phyloP scores from a whole-genome alignment of 164 flowering plant genomes.

The Dillenia turbinata region DNA sequence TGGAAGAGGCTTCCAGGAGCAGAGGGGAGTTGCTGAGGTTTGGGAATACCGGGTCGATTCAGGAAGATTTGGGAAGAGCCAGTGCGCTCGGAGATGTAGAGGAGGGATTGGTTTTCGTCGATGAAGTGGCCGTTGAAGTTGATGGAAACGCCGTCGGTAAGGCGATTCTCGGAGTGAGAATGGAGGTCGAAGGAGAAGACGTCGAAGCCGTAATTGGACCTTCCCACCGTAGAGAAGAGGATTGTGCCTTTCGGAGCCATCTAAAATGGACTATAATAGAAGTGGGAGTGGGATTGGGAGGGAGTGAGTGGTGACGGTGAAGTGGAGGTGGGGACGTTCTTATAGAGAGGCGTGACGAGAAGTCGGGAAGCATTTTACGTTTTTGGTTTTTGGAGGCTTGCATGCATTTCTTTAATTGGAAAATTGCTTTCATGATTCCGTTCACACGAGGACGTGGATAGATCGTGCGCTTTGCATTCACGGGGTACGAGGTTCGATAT shows the following conservation, averaged over 20 bases:
- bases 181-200: slow-evolving; percentile 44
- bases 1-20: slow-evolving; percentile 47
- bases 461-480: slow-evolving; percentile 93
- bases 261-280: no score
- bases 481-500: slow-evolving; percentile 86
- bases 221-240: slow-evolving; percentile 59
- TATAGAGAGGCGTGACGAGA: no score
- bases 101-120: slow-evolving; percentile 36
- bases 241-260: slow-evolving; percentile 47
- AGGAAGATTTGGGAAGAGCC: slow-evolving; percentile 48
- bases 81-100: slow-evolving; percentile 63
- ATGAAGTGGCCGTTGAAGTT: slow-evolving; percentile 67
- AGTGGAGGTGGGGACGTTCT: neutral
- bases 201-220: slow-evolving; percentile 72
- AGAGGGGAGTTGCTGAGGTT: slow-evolving; percentile 31
- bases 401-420: neutral
- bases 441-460: slow-evolving; percentile 26
- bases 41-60: slow-evolving; percentile 12
- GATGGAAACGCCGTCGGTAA: slow-evolving; percentile 71
- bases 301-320: neutral
- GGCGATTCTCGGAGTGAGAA: slow-evolving; percentile 19
- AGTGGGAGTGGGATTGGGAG: no score
- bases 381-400: neutral
- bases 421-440: neutral
- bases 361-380: no score